Evolutionary conservation across 768 basidiomycete species (phyloP), one percentile per base, ranked within the genome.

Genomic region (Tulasnella sp.): DNA sequence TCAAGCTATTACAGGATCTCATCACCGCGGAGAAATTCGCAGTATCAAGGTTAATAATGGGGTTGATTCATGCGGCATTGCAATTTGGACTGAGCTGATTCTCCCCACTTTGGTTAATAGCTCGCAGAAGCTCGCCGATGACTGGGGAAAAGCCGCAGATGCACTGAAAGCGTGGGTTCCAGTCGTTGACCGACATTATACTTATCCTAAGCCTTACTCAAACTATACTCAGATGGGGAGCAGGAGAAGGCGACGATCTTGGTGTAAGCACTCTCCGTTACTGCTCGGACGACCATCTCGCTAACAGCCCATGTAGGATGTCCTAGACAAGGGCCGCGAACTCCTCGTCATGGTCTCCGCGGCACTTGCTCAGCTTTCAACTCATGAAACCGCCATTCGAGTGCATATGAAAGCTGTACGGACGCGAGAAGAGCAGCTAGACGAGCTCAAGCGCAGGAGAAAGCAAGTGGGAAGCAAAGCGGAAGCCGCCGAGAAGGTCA

Each of bases 1-100:
- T 95, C 3, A 82, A 89, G 34, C 87, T 89, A 0, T 82, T 97
- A 8, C 94, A 97, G 78, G 94, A 95, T 77, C 84, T 96, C 75
- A 98, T 98, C 71, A 89, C 87, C 1, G 86, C 91, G 0, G 94
- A 97, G 81, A 98, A 98, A 81, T 81, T 85, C 7, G 88, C 95
- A 8, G 83, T 95, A 36, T 81, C 83, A 64, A 86, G 90, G 92
- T 94, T 76, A 76, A 88, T 22, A 32, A 83, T 34, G 17, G n/a
- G 14, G 35, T 16, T 36, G 2, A 36, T 64, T 26, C 22, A 37
- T 59, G n/a, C 11, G 62, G 67, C 37, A 69, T 47, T n/a, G 17
- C 40, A 62, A 37, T 16, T 17, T 37, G 16, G 52, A 35, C 16
- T 44, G n/a, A 52, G 9, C 47, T 36, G 34, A 29, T 1, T 29